Conservation (phyloP, 257 asterid species). For the Fraxinus americana region DNA sequence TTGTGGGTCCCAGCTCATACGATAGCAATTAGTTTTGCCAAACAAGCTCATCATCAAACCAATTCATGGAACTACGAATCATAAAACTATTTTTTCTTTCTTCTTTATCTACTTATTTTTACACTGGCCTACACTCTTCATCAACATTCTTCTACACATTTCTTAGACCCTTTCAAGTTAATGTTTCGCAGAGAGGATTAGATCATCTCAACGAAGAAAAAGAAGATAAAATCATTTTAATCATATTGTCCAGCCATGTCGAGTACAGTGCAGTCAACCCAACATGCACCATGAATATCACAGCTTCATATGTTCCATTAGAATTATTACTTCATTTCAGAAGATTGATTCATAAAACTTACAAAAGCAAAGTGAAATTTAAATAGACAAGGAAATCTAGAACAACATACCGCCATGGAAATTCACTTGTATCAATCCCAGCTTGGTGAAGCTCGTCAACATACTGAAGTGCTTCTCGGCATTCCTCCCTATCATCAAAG, state of each 20-base stretch:
- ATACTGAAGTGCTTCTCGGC: conserved; percentile 94
- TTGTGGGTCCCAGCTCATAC: too few relatives aligned
- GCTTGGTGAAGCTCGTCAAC: conserved; percentile 99
- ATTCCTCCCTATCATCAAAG: conserved; percentile 95
- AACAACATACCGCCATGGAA: conserved; percentile 80
- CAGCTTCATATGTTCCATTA: not conserved
- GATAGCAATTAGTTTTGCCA: too few relatives aligned
- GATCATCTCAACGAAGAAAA: too few relatives aligned
- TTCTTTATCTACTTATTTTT: too few relatives aligned
- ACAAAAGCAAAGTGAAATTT: not conserved
- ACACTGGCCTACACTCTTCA: too few relatives aligned
- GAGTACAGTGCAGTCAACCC: not conserved
- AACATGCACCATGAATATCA: not conserved
- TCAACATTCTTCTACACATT: not conserved
- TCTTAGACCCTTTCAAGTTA: not conserved
- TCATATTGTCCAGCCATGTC: not conserved
- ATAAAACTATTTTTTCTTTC: too few relatives aligned
- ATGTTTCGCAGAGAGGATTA: not conserved
- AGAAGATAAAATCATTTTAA: not conserved
- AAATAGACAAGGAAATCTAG: not conserved
- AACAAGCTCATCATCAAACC: not conserved
- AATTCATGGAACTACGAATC: not conserved
- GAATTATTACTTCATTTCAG: not conserved
- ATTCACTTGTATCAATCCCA: conserved; percentile 97
- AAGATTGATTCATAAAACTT: not conserved